These are phyloP conservation scores for Trichoderma orchidacearum DNA, from an alignment of 495 filamentous ascomycete species.

Conservation along the genomic window DNA sequence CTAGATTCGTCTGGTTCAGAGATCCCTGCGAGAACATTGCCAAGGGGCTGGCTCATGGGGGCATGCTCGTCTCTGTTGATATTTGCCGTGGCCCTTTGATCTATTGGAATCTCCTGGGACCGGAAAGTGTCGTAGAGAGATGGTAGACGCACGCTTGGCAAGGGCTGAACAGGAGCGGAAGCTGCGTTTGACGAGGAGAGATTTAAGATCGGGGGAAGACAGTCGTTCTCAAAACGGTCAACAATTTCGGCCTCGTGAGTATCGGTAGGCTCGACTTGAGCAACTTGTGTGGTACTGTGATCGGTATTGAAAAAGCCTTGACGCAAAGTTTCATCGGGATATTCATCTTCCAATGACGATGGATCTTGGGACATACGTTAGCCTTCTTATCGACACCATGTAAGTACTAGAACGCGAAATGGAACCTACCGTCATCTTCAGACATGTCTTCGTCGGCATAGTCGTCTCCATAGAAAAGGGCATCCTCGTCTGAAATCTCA, in stretches of 20 bases:
- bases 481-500: not conserved
- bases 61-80: not conserved
- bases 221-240: not conserved
- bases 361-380: not conserved
- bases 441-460: not conserved
- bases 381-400: not conserved
- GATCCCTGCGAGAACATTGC: not conserved
- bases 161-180: not conserved
- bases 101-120: not conserved
- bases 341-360: not conserved
- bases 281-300: not conserved
- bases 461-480: not conserved
- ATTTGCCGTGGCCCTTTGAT: not conserved
- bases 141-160: not conserved
- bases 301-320: not conserved
- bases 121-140: not conserved
- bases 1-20: not conserved
- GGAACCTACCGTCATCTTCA: not conserved
- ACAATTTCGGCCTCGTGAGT: not conserved
- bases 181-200: not conserved
- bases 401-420: not conserved
- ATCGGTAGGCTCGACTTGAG: not conserved
- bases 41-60: not conserved
- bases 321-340: not conserved
- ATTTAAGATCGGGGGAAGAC: not conserved